Conservation (phyloP, 306 rosid species). For the Astragalus membranaceus region DNA sequence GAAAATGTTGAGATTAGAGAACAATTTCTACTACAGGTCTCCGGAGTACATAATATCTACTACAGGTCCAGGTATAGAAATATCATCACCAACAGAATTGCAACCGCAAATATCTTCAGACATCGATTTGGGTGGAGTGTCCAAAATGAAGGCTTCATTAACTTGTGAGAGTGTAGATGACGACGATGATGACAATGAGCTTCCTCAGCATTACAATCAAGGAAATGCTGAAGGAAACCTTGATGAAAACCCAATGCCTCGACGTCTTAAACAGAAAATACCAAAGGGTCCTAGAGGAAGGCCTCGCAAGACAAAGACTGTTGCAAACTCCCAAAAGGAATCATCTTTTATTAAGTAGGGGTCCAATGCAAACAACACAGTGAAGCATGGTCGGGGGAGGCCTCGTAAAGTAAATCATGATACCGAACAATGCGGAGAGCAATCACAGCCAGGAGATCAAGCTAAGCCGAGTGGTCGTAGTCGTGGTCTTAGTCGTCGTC, state of each 20-base stretch:
- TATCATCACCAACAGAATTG: conserved; percentile 1
- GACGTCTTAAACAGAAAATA: neutral
- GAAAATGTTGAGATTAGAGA: neutral
- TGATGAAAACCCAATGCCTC: neutral
- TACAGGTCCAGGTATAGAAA: neutral
- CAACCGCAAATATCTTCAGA: neutral
- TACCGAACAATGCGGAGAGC: neutral
- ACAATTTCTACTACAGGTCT: conserved; percentile 7
- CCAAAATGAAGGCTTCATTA: neutral
- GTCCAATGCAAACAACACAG: neutral
- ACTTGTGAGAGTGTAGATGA: too few relatives aligned
- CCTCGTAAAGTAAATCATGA: neutral
- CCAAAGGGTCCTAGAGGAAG: conserved; percentile 18
- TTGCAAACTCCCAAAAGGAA: too few relatives aligned
- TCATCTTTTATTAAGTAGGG: too few relatives aligned
- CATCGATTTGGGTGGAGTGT: neutral
- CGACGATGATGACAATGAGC: too few relatives aligned
- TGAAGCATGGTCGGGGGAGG: conserved; percentile 17
- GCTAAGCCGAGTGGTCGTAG: neutral
- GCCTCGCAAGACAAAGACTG: too few relatives aligned
- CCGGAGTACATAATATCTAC: neutral
- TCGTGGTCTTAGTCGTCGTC: neutral
- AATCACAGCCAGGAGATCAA: neutral
- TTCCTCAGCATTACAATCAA: conserved; percentile 6
- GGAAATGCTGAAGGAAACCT: neutral